Base-by-base conservation (phyloP, 768 basidiomycete genomes). In the Coprinopsis sp. region DNA sequence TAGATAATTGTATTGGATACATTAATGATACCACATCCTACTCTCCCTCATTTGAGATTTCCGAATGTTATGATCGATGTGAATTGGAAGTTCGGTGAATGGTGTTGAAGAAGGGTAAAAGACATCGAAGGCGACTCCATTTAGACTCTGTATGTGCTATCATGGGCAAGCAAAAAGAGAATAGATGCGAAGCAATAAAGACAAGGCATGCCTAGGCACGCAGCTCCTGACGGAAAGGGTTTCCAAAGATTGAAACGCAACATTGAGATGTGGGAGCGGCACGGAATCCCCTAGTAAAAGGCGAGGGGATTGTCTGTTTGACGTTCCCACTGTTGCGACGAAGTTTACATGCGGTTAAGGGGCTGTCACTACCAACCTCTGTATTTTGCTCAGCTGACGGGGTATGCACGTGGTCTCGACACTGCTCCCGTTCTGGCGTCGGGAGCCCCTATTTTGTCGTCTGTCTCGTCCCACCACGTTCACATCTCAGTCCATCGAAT, bases 251-350 rank as follows among this genome's bases (percentile, higher is more conserved):
- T 71, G 55, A 40, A 54, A 52, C 47, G 67, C 68, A 68, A 64
- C 68, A 69, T 71, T 64, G n/a, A 23, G 53, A 47, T 62, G 59
- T 57, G 63, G 63, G 61, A 69, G 62, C 68, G 64, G 58, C 69
- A 73, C 71, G 72, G 72, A 72, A 72, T 72, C 70, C 71, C 71
- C 71, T 74, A 74, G 70, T 73, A 73, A 74, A 74, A 72, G 73
- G 71, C 71, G 71, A 74, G 71, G 72, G 72, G 71, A 73, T 74
- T 72, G 70, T 72, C 61, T 70, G 63, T 55, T 74, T 72, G 71
- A 71, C 62, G 67, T 57, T 69, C 62, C 63, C 65, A 55, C 70
- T 68, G 68, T 63, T 67, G 70, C 70, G 59, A 49, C 50, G 47
- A 16, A 2, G 13, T 1, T 3, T 16, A 1, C 21, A 0, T 11